Percentiles rank a stretch among this genome's conserved stretches.
phyloP scores from a whole-genome alignment of 352 stramenopile species.

The Pythium angustatum region DNA sequence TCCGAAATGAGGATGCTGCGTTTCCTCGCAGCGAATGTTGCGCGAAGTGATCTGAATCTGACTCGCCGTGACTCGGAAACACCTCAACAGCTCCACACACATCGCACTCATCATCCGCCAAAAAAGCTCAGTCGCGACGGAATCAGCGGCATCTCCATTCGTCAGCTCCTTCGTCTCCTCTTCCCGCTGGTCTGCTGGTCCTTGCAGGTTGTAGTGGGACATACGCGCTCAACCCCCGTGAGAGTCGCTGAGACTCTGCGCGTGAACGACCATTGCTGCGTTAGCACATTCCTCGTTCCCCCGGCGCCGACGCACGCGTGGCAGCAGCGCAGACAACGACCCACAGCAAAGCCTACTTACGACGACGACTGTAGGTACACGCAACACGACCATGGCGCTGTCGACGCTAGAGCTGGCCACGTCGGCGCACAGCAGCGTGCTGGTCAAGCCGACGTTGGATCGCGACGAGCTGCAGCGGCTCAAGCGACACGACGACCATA shows the following conservation, averaged over 20 bases:
- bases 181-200: too few species aligned
- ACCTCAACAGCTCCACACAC: neutral
- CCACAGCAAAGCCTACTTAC: neutral
- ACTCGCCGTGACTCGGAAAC: neutral
- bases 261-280: constrained; percentile 8
- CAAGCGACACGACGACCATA: constrained; percentile 11
- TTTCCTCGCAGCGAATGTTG: constrained; percentile 16
- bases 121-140: neutral
- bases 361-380: neutral
- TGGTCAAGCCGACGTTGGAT: neutral
- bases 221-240: neutral
- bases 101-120: neutral
- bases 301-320: constrained; percentile 4
- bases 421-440: constrained; percentile 1
- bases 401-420: neutral
- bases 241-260: too few species aligned
- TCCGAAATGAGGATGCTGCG: neutral
- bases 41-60: constrained; percentile 8
- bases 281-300: constrained; percentile 1
- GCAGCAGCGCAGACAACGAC: neutral
- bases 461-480: constrained; percentile 13
- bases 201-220: too few species aligned
- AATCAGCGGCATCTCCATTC: neutral
- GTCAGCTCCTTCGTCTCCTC: neutral
- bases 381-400: neutral